phyloP scores from a whole-genome alignment of 2,329 filamentous ascomycete genomes.

The Cercospora sojina region DNA sequence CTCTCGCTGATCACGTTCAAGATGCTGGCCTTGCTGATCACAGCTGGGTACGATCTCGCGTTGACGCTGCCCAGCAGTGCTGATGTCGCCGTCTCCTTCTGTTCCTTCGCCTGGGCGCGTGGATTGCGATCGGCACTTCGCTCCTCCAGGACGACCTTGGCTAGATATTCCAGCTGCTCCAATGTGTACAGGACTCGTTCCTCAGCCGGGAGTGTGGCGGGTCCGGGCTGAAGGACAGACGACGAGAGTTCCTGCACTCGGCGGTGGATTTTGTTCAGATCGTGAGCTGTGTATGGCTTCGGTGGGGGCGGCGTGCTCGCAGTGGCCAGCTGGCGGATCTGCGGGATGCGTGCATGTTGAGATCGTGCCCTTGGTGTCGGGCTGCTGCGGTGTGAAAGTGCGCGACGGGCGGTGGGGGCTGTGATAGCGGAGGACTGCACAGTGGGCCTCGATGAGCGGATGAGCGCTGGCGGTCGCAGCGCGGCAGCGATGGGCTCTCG shows the following conservation, averaged over 20 bases:
- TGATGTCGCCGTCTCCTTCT: constrained; percentile 50
- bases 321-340: constrained; percentile 6
- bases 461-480: neutral
- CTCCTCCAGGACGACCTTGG: constrained; percentile 31
- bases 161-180: constrained; percentile 35
- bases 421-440: neutral
- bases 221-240: constrained; percentile 29
- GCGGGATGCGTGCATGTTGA: constrained; percentile 11
- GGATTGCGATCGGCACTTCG: constrained; percentile 4
- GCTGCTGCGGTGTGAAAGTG: neutral
- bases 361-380: neutral
- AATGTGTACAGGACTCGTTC: constrained; percentile 37
- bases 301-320: constrained; percentile 7
- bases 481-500: neutral
- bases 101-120: constrained; percentile 7
- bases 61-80: constrained; percentile 54
- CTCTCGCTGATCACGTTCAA: constrained; percentile 51
- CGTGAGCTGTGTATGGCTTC: constrained; percentile 7
- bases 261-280: constrained; percentile 26
- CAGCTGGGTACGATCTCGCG: constrained; percentile 34
- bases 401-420: neutral
- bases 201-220: constrained; percentile 31
- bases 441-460: neutral
- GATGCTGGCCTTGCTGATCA: constrained; percentile 39
- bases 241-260: constrained; percentile 33